phyloP scores from a whole-genome alignment of 176 grass and related monocot genomes.

The Oryza punctata region DNA sequence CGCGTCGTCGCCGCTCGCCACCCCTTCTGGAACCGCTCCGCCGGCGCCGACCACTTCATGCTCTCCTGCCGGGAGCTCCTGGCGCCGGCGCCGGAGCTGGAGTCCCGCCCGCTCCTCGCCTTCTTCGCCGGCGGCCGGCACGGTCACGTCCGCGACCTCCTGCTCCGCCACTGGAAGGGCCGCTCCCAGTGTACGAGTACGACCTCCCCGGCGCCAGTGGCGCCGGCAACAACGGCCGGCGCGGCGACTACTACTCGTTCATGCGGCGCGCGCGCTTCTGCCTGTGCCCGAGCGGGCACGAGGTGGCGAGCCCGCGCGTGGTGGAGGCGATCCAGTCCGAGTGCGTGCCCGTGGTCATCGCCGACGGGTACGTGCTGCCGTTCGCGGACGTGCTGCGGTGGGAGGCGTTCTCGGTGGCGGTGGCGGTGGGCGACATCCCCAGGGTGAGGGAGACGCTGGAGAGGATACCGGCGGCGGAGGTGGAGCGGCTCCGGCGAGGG shows the following conservation, averaged over 20 bases:
- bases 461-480: slow-evolving; percentile 48
- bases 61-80: slow-evolving; percentile 68
- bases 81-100: neutral
- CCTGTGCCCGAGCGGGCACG: slow-evolving; percentile 71
- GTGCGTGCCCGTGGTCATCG: slow-evolving; percentile 65
- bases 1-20: slow-evolving; percentile 53
- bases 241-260: slow-evolving; percentile 52
- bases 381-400: slow-evolving; percentile 72
- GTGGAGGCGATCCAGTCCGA: slow-evolving; percentile 80
- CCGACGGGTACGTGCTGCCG: slow-evolving; percentile 52
- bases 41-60: slow-evolving; percentile 86
- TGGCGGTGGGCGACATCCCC: slow-evolving; percentile 50
- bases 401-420: slow-evolving; percentile 72
- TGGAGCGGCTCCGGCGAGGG: slow-evolving; percentile 53
- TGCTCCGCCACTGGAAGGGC: slow-evolving; percentile 67
- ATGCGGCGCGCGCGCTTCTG: slow-evolving; percentile 72
- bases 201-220: slow-evolving; percentile 12
- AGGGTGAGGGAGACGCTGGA: slow-evolving; percentile 54
- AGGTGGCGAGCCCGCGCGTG: slow-evolving; percentile 77
- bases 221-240: neutral
- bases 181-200: slow-evolving; percentile 64
- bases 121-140: slow-evolving; percentile 76
- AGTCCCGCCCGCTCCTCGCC: slow-evolving; percentile 43
- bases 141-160: slow-evolving; percentile 48
- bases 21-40: slow-evolving; percentile 72